Percentiles rank a stretch among this genome's conserved stretches.
Conservation (phyloP, 1,139 yeast genomes). For the Insectozyma bohioensis region DNA sequence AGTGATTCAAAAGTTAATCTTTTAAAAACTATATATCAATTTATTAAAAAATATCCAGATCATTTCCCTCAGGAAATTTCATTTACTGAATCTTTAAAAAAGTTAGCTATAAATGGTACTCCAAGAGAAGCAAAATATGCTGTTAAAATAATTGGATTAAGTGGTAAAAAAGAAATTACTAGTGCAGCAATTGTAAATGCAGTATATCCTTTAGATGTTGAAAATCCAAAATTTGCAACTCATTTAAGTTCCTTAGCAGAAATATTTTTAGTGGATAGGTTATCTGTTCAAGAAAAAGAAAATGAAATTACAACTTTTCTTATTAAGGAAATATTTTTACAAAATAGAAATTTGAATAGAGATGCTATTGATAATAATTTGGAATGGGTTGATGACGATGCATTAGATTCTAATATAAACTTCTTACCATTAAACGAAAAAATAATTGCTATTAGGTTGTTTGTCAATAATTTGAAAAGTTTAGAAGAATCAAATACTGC, state of each 20-base stretch:
- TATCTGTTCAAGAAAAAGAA: conserved; percentile 51
- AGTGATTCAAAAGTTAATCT: conserved; percentile 17
- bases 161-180: conserved; percentile 40
- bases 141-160: conserved; percentile 54
- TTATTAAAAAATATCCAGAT: conserved; percentile 50
- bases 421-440: conserved; percentile 42
- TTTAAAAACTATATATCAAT: conserved; percentile 62
- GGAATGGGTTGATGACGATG: conserved; percentile 52
- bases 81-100: conserved; percentile 42
- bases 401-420: conserved; percentile 27
- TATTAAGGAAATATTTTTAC: conserved; percentile 60
- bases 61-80: conserved; percentile 31
- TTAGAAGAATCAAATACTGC: conserved; percentile 28
- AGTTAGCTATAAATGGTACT: conserved; percentile 51
- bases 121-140: conserved; percentile 69
- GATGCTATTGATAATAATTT: conserved; percentile 27
- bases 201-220: conserved; percentile 52
- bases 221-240: conserved; percentile 45
- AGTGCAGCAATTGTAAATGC: conserved; percentile 37
- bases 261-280: conserved; percentile 52
- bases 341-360: conserved; percentile 34
- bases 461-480: conserved; percentile 63
- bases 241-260: conserved; percentile 64
- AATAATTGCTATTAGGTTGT: conserved; percentile 54
- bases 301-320: conserved; percentile 59